Percentiles rank a stretch among this genome's conserved stretches.
These are phyloP conservation scores for Setomelanomma holmii DNA, from an alignment of 2,329 filamentous ascomycete species.

Conservation along the genomic window DNA sequence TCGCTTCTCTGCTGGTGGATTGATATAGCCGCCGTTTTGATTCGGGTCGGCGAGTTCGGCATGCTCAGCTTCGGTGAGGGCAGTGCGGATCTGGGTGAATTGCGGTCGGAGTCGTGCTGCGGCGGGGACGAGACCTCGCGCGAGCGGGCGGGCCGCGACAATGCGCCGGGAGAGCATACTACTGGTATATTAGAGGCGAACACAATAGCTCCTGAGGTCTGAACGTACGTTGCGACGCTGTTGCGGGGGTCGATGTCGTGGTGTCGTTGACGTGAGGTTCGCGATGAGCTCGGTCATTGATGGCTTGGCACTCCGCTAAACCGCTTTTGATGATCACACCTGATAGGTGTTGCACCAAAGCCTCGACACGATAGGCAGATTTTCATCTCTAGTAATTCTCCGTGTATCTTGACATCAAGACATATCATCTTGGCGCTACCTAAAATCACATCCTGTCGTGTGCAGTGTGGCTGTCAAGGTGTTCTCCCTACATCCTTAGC, in stretches of 20 bases:
- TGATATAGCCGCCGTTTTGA: constrained; percentile 86
- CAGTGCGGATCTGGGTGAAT: constrained; percentile 48
- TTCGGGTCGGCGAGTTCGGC: constrained; percentile 62
- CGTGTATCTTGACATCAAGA: neutral
- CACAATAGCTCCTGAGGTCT: constrained; percentile 16
- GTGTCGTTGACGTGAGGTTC: constrained; percentile 33
- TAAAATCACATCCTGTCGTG: neutral
- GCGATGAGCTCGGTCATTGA: constrained; percentile 34
- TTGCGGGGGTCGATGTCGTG: constrained; percentile 26
- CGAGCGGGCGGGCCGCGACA: constrained; percentile 50
- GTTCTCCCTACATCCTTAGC: neutral
- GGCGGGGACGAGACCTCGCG: constrained; percentile 43
- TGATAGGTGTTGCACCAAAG: constrained; percentile 7
- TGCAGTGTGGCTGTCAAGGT: neutral
- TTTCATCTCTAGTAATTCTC: constrained; percentile 1
- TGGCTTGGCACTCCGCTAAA: constrained; percentile 19
- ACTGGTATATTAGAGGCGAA: constrained; percentile 50
- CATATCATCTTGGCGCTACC: neutral
- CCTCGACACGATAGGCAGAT: constrained; percentile 12
- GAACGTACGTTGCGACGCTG: constrained; percentile 38
- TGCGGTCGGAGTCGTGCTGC: constrained; percentile 36
- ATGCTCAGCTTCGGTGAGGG: constrained; percentile 40
- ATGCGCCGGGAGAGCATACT: constrained; percentile 55
- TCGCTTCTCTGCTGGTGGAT: constrained; percentile 81
- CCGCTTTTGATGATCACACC: constrained; percentile 8